Base-by-base conservation (phyloP, 2,329 filamentous ascomycete genomes). In the Trichoderma semiorbis region DNA sequence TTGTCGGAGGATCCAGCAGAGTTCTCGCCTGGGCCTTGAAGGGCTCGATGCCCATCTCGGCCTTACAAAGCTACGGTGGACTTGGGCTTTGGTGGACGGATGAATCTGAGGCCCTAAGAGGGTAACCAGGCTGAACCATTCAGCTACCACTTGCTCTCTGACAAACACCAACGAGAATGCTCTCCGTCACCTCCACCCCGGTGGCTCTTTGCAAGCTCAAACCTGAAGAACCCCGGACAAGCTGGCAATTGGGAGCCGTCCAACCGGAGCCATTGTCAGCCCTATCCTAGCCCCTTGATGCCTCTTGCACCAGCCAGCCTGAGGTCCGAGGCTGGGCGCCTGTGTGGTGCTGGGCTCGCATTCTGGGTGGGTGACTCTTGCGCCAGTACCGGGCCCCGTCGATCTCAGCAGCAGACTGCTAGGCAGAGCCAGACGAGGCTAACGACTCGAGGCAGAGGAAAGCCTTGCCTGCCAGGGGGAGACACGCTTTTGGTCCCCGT, bases 151-250 rank as follows among this genome's bases (percentile, higher is more conserved):
- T 71, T 72, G 70, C 71, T 69, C 50, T 34, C 21, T 12, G 47
- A 43, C 32, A 36, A 73, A 57, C 73, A 74, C 73, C 73, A 71
- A 73, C 72, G 72, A 73, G 70, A 72, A 72, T 32, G 68, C 63
- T 64, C 28, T n/a, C 34, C 26, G 57, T 39, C 53, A 71, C 71
- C 70, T 74, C 66, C 71, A 70, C 72, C 70, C 55, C 53, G 70
- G 57, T 67, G 68, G 70, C 72, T 72, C 69, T 61, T 75, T 71
- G 70, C 72, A 73, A 76, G 75, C 75, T 75, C 73, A 76, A 74
- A 76, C 69, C 74, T 75, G 70, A 72, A 68, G 66, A 72, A 73
- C 58, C 72, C 72, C 58, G 60, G 72, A 63, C 72, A 64, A 73
- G 72, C 72, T 73, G 72, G 69, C 34, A 28, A 43, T 72, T 34